Conservation (phyloP, 345 rosid species). For the Viola odorata region DNA sequence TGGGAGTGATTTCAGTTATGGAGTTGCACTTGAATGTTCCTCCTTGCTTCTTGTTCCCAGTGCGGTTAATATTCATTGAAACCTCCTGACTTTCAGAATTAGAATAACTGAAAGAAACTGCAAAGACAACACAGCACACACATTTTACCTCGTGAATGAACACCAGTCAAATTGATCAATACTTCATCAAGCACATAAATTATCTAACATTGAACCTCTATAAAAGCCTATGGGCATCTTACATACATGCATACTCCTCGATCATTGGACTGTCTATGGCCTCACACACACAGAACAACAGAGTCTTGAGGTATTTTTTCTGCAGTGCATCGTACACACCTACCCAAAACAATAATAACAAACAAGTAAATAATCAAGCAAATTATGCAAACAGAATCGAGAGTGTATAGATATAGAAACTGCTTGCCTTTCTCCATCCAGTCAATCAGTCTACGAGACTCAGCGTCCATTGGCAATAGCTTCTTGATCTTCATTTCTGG, state of each 20-base stretch:
- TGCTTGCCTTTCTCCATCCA: constrained; percentile 96
- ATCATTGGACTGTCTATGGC: constrained; percentile 72
- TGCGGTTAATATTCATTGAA: constrained; percentile 73
- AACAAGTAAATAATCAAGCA: neutral
- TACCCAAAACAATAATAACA: constrained; percentile 12
- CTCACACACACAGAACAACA: constrained; percentile 83
- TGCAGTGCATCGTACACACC: constrained; percentile 93
- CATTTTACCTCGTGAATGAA: too few species aligned
- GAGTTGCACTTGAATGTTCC: constrained; percentile 66
- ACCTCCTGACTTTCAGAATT: constrained; percentile 75
- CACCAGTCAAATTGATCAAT: too few species aligned
- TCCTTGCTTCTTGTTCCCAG: constrained; percentile 68
- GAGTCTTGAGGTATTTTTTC: constrained; percentile 83
- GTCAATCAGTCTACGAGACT: constrained; percentile 89
- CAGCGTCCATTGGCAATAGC: constrained; percentile 93
- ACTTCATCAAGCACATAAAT: too few species aligned
- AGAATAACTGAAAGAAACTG: constrained; percentile 91
- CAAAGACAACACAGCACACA: constrained; percentile 13
- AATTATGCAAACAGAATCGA: neutral
- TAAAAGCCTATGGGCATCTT: neutral
- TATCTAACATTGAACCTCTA: too few species aligned
- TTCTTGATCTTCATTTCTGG: constrained; percentile 96
- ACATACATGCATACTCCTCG: constrained; percentile 83
- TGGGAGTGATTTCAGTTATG: constrained; percentile 69
- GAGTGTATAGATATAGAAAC: neutral